A percentile compares a stretch with the other conserved stretches of the same genome.
Evolutionary conservation across 305 asterid genomes (phyloP).

Genomic region (Solanum hybrid): DNA sequence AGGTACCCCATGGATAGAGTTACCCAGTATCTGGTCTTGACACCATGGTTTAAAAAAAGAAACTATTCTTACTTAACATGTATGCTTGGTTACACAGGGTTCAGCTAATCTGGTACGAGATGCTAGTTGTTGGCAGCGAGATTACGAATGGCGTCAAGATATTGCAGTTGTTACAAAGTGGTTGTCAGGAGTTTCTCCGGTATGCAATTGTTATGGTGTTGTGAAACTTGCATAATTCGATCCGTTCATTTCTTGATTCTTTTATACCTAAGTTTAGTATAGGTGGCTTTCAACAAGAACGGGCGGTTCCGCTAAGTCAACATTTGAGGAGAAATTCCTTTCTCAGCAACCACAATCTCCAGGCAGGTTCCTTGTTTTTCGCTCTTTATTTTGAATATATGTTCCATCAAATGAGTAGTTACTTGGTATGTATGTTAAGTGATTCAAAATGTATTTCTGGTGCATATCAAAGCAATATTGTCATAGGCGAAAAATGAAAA

Average conservation of each 20-base stretch:
- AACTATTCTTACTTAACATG: neutral
- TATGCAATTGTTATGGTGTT: conserved; percentile 33
- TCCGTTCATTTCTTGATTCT: conserved; percentile 16
- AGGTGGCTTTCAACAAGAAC: conserved; percentile 96
- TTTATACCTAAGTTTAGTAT: conserved; percentile 53
- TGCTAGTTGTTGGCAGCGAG: conserved; percentile 96
- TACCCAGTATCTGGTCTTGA: neutral
- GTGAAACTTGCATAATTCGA: neutral
- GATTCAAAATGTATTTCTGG: neutral
- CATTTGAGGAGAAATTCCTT: conserved; percentile 89
- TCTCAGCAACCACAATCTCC: conserved; percentile 86
- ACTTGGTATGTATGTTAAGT: neutral
- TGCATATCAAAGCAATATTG: neutral
- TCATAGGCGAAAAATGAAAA: neutral
- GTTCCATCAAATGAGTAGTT: neutral
- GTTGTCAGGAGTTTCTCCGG: conserved; percentile 97
- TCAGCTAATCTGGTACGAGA: conserved; percentile 81
- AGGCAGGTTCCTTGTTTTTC: conserved; percentile 38
- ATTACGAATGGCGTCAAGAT: conserved; percentile 98
- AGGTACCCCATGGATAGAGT: neutral
- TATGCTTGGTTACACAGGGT: conserved; percentile 42
- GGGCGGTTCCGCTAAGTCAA: conserved; percentile 55
- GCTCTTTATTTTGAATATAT: neutral
- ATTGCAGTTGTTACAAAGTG: conserved; percentile 97
- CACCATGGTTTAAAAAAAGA: neutral